These are phyloP conservation scores for Monascus ruber DNA, from an alignment of 2,329 filamentous ascomycete species.

Conservation along the genomic window DNA sequence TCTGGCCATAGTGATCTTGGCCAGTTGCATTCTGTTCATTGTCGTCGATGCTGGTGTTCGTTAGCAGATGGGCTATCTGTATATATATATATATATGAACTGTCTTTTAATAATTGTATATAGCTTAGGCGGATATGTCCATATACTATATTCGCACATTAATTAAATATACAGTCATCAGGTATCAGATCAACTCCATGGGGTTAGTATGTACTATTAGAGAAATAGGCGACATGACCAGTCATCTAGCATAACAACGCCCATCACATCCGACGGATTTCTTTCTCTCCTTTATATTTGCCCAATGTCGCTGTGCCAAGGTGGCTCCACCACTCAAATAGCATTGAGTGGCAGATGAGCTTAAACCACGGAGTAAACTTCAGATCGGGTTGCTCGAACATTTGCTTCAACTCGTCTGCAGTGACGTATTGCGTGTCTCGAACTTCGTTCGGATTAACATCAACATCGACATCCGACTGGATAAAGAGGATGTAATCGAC, in stretches of 20 bases:
- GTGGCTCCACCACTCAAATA: conserved; percentile 94
- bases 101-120: neutral
- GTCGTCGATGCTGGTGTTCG: conserved; percentile 24
- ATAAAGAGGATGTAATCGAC: conserved; percentile 99
- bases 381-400: conserved; percentile 69
- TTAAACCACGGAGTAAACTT: conserved; percentile 99
- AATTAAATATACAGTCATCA: neutral
- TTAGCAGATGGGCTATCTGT: neutral
- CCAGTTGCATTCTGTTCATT: conserved; percentile 32
- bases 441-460: conserved; percentile 79
- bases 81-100: neutral
- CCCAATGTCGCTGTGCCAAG: conserved; percentile 65
- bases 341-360: conserved; percentile 93
- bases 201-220: too few relatives aligned
- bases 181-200: neutral
- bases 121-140: neutral
- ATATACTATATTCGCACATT: neutral
- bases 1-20: conserved; percentile 33
- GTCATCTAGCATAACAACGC: neutral
- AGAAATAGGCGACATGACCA: too few relatives aligned
- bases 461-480: conserved; percentile 76
- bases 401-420: conserved; percentile 66
- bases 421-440: conserved; percentile 75
- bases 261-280: conserved; percentile 70
- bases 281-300: conserved; percentile 72